Base-by-base conservation (phyloP, 164 flowering plant species). In the Stephania yunnanensis region DNA sequence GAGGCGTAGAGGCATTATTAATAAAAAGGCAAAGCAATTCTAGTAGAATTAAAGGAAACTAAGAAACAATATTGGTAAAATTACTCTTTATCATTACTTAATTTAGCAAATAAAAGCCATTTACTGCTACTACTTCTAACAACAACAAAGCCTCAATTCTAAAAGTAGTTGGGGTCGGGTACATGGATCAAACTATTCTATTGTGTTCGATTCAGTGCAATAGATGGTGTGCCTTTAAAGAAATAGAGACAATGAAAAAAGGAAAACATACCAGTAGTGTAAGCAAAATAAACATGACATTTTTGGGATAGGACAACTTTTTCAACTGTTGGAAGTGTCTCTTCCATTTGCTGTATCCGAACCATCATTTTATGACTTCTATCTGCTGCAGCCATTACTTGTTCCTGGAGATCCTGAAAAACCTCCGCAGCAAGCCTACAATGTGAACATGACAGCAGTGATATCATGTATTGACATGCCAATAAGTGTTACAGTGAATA, bases 341-440 rank as follows among this genome's bases (percentile, higher is more conserved):
- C 85, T 86, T 96, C 99, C 67, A 94, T 82, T 17, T 78, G 76
- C 73, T 85, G 85, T 46, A 91, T 90, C 68, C 99, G 97, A 73
- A 75, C 78, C 82, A 77, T 80, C 85, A 94, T 75, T 72, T 85
- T 87, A 80, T 87, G 92, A 79, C 98, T 91, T 84, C 97, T 87
- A 50, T 90, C 81, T 79, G 99, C 86, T 74, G 97, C 91, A 67
- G 82, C 75, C 72, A 82, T 81, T 72, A 91, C 90, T 82, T 94
- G 91, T 79, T 94, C 99, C 78, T 92, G 98, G 80, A 94, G 78
- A 55, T 92, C 97, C 81, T 92, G 99, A 74, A 93, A 96, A 74
- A 96, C 88, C 82, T 96, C 98, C 53, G 94, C 90, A 55, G 99
- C 96, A 87, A 96, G 94, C 80, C 99, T 96, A 58, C 46, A 68